Evolutionary conservation across 2,329 filamentous ascomycete genomes (phyloP).

Genomic region (Fusarium hostae): DNA sequence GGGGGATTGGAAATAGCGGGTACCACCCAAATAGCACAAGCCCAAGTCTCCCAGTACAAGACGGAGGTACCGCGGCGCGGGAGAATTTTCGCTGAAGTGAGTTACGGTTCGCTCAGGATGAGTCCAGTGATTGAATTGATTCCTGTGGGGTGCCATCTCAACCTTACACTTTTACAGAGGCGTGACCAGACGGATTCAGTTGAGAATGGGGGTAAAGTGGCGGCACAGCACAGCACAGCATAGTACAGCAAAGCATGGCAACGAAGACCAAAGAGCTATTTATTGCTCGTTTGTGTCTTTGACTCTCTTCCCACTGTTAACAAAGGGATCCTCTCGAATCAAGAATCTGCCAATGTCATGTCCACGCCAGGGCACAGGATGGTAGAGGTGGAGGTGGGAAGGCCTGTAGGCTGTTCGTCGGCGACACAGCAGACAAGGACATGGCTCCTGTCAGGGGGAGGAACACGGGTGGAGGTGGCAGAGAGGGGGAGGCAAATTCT

Average conservation of each 20-base stretch:
- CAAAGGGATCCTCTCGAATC: constrained; percentile 6
- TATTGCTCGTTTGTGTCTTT: constrained; percentile 20
- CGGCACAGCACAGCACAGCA: not conserved
- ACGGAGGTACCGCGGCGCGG: constrained; percentile 44
- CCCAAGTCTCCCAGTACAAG: constrained; percentile 41
- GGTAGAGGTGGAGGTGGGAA: constrained; percentile 16
- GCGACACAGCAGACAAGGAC: constrained; percentile 43
- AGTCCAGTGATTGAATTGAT: constrained; percentile 17
- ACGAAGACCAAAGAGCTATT: not conserved
- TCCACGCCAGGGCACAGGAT: constrained; percentile 9
- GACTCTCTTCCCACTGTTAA: constrained; percentile 10
- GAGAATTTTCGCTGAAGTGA: constrained; percentile 24
- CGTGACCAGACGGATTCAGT: constrained; percentile 21
- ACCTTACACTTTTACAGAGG: constrained; percentile 8
- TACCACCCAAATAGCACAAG: constrained; percentile 19
- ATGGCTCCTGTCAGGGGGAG: constrained; percentile 42
- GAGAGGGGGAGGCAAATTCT: constrained; percentile 45
- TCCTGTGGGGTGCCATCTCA: constrained; percentile 30
- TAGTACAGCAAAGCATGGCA: not conserved
- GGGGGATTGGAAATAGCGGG: constrained; percentile 14
- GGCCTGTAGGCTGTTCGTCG: constrained; percentile 23
- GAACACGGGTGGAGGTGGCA: constrained; percentile 42
- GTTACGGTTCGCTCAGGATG: not conserved
- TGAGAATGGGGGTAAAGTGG: constrained; percentile 20
- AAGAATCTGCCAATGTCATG: constrained; percentile 28